Evolutionary conservation across 1,139 yeast species (phyloP).

Genomic region (Zygoascus meyerae): DNA sequence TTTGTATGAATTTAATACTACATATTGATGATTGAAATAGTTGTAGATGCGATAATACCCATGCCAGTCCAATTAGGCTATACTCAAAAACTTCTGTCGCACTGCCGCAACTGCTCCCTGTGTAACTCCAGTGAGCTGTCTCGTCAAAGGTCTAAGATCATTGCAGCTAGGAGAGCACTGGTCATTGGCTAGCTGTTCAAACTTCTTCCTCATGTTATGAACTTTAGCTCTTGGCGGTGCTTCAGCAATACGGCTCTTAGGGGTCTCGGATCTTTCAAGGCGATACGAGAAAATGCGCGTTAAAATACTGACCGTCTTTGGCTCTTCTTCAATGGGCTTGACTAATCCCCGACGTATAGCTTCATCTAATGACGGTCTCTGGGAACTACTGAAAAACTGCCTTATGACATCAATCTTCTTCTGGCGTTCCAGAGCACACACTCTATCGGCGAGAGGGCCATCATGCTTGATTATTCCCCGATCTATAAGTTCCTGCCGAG

Average conservation of each 20-base stretch:
- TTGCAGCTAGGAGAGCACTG: background rate
- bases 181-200: constrained; percentile 19
- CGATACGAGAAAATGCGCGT: constrained; percentile 26
- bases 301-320: constrained; percentile 22
- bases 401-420: constrained; percentile 20
- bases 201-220: constrained; percentile 21
- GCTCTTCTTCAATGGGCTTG: constrained; percentile 14
- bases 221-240: constrained; percentile 28
- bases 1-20: constrained; percentile 4
- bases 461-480: constrained; percentile 24
- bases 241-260: constrained; percentile 9
- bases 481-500: constrained; percentile 21
- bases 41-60: background rate
- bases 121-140: constrained; percentile 16
- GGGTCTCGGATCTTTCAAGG: constrained; percentile 10
- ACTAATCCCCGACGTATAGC: constrained; percentile 22
- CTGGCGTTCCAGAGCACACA: constrained; percentile 23
- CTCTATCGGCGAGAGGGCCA: constrained; percentile 21
- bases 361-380: constrained; percentile 22
- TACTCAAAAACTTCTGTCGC: constrained; percentile 20
- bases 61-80: constrained; percentile 1
- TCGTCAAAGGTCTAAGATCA: constrained; percentile 8
- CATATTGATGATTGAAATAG: background rate
- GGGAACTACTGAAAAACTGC: constrained; percentile 20
- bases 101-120: constrained; percentile 18